Percentiles rank a stretch among this genome's conserved stretches.
These are phyloP conservation scores for Chlorella ohadii DNA, from an alignment of 139 green algal genomes.

Conservation along the genomic window DNA sequence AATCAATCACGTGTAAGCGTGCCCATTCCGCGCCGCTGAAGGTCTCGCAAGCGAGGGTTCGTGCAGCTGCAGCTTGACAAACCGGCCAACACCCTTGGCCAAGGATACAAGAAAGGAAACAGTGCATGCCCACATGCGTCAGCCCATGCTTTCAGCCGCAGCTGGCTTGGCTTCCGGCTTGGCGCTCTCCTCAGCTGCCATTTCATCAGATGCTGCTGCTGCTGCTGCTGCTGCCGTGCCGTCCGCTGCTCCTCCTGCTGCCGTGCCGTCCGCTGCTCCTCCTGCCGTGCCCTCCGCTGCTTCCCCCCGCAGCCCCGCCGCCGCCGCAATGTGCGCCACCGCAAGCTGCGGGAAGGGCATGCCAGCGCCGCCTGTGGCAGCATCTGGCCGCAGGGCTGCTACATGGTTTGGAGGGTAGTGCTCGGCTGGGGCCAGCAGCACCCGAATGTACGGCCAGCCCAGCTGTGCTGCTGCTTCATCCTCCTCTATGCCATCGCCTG, in stretches of 20 bases:
- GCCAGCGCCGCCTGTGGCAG: conserved; percentile 7
- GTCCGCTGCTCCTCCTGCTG: background rate
- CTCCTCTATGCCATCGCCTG: conserved; percentile 41
- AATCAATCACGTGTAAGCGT: background rate
- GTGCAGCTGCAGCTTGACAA: too few species aligned
- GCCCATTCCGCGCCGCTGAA: too few species aligned
- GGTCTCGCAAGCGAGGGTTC: too few species aligned
- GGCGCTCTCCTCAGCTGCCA: too few species aligned
- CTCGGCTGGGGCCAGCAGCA: conserved; percentile 22
- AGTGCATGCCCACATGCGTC: too few species aligned
- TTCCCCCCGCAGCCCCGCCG: background rate
- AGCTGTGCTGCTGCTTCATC: conserved; percentile 8
- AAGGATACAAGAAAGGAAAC: too few species aligned
- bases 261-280: background rate
- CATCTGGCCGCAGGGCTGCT: conserved; percentile 4
- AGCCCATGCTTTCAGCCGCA: too few species aligned
- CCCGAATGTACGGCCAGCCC: conserved; percentile 21
- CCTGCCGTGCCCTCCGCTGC: background rate
- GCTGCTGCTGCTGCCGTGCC: background rate
- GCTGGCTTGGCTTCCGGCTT: too few species aligned
- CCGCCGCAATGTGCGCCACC: conserved; percentile 1
- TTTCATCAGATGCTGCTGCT: too few species aligned
- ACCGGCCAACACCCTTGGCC: too few species aligned
- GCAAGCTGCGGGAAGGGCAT: conserved; percentile 14
- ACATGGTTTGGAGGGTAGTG: conserved; percentile 18